Evolutionary conservation across 2,329 filamentous ascomycete species (phyloP).

Genomic region (Raffaelea albimanens): DNA sequence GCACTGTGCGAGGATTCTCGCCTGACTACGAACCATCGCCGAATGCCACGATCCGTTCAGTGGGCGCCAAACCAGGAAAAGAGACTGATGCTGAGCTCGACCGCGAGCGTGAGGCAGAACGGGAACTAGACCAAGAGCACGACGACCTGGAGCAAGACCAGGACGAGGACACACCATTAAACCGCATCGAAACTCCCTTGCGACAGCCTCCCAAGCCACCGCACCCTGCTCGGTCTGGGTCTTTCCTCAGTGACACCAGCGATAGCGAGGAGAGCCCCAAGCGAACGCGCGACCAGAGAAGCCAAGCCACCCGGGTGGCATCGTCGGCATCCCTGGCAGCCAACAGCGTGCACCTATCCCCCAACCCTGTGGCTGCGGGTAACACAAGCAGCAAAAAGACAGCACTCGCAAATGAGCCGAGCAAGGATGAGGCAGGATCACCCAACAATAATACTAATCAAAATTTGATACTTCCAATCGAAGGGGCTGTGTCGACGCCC

Average conservation of each 20-base stretch:
- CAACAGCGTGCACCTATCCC: not conserved
- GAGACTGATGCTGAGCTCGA: slow-evolving; percentile 4
- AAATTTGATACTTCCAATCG: slow-evolving; percentile 35
- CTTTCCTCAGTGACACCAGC: slow-evolving; percentile 43
- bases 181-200: slow-evolving; percentile 24
- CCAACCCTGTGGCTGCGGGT: not conserved
- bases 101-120: slow-evolving; percentile 7
- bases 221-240: slow-evolving; percentile 28
- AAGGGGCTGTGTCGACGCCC: slow-evolving; percentile 25
- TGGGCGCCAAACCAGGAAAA: slow-evolving; percentile 32
- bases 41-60: slow-evolving; percentile 60
- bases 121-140: not conserved
- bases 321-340: slow-evolving; percentile 9
- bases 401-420: not conserved
- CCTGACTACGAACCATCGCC: slow-evolving; percentile 66
- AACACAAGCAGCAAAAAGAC: not conserved
- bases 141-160: not conserved
- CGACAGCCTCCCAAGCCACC: slow-evolving; percentile 23
- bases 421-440: slow-evolving; percentile 14
- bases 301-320: not conserved
- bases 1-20: slow-evolving; percentile 54
- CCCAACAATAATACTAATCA: no score
- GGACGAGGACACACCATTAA: not conserved
- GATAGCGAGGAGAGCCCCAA: slow-evolving; percentile 34
- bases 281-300: slow-evolving; percentile 8